phyloP scores from a whole-genome alignment of 1,284 basidiomycete genomes.

The Salmacisia buchloeana region DNA sequence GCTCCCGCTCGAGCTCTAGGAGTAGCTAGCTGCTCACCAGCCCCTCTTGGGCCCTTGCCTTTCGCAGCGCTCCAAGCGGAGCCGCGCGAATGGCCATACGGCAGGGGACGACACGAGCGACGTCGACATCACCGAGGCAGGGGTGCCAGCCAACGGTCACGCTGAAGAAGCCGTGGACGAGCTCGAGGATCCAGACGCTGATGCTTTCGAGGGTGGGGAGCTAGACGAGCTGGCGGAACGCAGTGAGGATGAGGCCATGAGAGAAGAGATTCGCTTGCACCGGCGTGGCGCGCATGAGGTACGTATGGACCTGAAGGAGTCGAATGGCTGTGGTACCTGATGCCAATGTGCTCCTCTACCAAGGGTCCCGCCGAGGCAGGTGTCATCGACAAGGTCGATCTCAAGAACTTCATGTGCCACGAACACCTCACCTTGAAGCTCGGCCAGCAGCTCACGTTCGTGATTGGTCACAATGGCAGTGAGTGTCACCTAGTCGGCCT shows the following conservation, averaged over 20 bases:
- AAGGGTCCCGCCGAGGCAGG: constrained; percentile 65
- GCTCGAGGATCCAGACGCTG: not conserved
- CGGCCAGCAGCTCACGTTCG: constrained; percentile 88
- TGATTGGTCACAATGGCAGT: constrained; percentile 71
- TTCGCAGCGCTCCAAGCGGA: too few species aligned
- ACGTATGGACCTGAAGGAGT: not conserved
- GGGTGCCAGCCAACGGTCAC: not conserved
- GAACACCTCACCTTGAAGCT: constrained; percentile 68
- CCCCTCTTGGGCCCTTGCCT: too few species aligned
- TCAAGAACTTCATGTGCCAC: constrained; percentile 97
- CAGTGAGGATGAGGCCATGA: constrained; percentile 4
- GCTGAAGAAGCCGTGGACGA: constrained; percentile 1
- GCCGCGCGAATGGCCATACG: too few species aligned
- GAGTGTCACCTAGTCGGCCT: constrained; percentile 8
- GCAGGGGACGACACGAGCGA: not conserved
- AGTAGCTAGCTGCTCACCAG: too few species aligned
- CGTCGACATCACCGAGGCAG: not conserved
- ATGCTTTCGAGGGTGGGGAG: too few species aligned
- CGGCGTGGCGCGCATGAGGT: not conserved
- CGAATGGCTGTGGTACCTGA: not conserved
- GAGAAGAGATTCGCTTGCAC: not conserved
- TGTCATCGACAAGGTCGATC: constrained; percentile 76
- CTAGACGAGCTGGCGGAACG: too few species aligned
- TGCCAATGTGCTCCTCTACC: not conserved
- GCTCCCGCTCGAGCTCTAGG: too few species aligned